Evolutionary conservation across 306 rosid species (phyloP).

Genomic region (Ormosia emarginata): DNA sequence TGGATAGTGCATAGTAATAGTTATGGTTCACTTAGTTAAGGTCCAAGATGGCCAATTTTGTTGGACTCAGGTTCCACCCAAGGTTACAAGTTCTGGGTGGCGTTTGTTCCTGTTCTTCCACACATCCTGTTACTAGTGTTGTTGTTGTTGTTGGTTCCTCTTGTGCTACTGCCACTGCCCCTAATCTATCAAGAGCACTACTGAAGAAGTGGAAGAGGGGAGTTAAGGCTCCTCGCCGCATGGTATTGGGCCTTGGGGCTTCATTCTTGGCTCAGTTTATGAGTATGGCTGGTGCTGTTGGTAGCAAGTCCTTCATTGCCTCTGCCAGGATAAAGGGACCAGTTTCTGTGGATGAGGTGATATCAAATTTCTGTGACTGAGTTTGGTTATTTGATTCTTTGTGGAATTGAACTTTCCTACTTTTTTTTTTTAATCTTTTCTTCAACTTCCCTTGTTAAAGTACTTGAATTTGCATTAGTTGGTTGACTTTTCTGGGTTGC

Average conservation of each 20-base stretch:
- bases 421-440: neutral
- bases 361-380: neutral
- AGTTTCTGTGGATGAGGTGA: slow-evolving; percentile 61
- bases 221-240: slow-evolving; percentile 49
- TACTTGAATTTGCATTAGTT: neutral
- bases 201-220: slow-evolving; percentile 27
- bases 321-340: slow-evolving; percentile 46
- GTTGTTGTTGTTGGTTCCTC: neutral
- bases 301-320: slow-evolving; percentile 54
- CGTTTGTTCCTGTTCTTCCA: neutral
- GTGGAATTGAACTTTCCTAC: neutral
- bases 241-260: slow-evolving; percentile 52
- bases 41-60: slow-evolving; percentile 42
- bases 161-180: neutral
- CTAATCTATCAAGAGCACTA: neutral
- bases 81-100: slow-evolving; percentile 20
- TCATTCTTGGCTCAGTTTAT: slow-evolving; percentile 47
- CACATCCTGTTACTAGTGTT: neutral
- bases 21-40: neutral
- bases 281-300: slow-evolving; percentile 37
- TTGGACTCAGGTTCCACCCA: slow-evolving; percentile 32
- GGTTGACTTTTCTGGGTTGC: neutral
- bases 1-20: neutral
- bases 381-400: neutral
- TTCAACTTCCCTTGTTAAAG: neutral